Evolutionary conservation across 2,329 filamentous ascomycete genomes (phyloP).

Genomic region (Colletotrichum lupini): DNA sequence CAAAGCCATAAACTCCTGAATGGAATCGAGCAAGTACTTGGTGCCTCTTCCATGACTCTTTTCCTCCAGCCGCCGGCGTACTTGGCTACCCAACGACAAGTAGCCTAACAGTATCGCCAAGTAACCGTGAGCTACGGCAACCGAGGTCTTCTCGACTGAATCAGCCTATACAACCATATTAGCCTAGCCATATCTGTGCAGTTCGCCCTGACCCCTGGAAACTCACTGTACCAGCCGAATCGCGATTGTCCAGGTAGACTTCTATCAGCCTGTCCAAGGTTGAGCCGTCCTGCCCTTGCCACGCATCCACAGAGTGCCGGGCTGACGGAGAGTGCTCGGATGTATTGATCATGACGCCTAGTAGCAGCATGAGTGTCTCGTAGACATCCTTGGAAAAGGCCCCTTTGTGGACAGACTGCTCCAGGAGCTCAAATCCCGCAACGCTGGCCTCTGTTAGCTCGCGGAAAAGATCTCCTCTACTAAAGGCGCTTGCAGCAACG

Average conservation of each 20-base stretch:
- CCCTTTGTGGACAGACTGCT: slow-evolving; percentile 59
- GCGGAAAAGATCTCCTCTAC: slow-evolving; percentile 66
- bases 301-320: slow-evolving; percentile 51
- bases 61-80: slow-evolving; percentile 54
- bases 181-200: slow-evolving; percentile 15
- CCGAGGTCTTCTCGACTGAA: slow-evolving; percentile 78
- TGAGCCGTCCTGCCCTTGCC: slow-evolving; percentile 49
- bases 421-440: slow-evolving; percentile 59
- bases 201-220: not conserved
- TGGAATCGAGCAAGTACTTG: slow-evolving; percentile 59
- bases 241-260: slow-evolving; percentile 75
- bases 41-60: slow-evolving; percentile 57
- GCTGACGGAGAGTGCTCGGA: slow-evolving; percentile 79
- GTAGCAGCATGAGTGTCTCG: slow-evolving; percentile 79
- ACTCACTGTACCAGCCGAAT: slow-evolving; percentile 75
- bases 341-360: slow-evolving; percentile 89
- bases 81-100: slow-evolving; percentile 69
- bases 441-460: slow-evolving; percentile 62
- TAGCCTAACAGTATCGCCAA: slow-evolving; percentile 87
- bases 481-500: slow-evolving; percentile 75
- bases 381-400: slow-evolving; percentile 63
- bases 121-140: slow-evolving; percentile 88
- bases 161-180: slow-evolving; percentile 62
- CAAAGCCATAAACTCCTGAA: slow-evolving; percentile 65
- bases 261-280: slow-evolving; percentile 69